Evolutionary conservation across 345 rosid species (phyloP).

Genomic region (Corchorus capsularis): DNA sequence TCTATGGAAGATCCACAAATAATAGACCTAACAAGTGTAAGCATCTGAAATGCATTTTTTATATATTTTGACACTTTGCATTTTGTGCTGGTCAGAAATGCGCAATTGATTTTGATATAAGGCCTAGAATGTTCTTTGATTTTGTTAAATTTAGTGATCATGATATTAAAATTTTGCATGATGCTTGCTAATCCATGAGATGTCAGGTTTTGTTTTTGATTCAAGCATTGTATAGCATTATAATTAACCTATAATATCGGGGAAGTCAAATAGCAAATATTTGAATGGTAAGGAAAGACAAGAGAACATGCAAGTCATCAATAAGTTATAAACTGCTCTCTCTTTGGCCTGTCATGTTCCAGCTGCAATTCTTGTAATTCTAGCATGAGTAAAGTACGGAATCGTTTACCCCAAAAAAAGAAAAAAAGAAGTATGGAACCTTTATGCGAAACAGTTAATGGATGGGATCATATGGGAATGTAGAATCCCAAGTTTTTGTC

Average conservation of each 20-base stretch:
- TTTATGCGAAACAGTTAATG: too few relatives aligned
- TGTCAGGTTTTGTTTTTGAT: background rate
- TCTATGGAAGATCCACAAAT: slow-evolving; percentile 97
- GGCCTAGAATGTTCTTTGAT: background rate
- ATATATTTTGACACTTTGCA: slow-evolving; percentile 11
- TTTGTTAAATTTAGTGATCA: slow-evolving; percentile 12
- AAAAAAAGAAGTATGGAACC: background rate
- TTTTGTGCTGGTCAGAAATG: background rate
- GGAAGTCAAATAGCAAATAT: slow-evolving; percentile 1
- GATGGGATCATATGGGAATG: too few relatives aligned
- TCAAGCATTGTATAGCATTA: background rate
- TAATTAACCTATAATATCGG: background rate
- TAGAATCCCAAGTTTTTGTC: too few relatives aligned
- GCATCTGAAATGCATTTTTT: slow-evolving; percentile 23
- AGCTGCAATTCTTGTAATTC: background rate
- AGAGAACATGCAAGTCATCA: background rate
- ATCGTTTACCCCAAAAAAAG: too few relatives aligned
- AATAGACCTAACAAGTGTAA: slow-evolving; percentile 82
- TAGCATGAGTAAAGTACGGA: background rate
- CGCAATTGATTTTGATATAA: background rate
- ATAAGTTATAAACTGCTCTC: background rate
- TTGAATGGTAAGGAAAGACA: slow-evolving; percentile 1
- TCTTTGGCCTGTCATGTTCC: background rate
- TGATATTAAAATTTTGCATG: slow-evolving; percentile 9
- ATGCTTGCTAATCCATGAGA: slow-evolving; percentile 4